A percentile compares a stretch with the other conserved stretches of the same genome.
phyloP scores from a whole-genome alignment of 345 rosid genomes.

The Cardamine occulta region DNA sequence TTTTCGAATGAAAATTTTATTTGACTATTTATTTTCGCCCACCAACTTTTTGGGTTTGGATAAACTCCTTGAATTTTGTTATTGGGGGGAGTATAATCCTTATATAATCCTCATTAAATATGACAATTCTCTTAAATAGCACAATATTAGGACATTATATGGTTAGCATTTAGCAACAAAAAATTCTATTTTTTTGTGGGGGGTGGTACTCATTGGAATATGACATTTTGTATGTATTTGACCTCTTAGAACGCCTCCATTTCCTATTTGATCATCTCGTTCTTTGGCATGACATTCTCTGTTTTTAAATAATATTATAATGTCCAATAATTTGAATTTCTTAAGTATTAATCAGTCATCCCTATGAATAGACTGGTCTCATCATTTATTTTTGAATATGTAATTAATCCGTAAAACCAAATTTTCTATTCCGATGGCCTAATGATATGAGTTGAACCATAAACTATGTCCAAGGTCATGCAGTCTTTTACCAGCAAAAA shows the following conservation, averaged over 20 bases:
- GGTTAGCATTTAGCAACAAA: too few species aligned
- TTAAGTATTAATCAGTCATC: constrained; percentile 28
- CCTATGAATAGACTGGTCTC: constrained; percentile 26
- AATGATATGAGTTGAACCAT: constrained; percentile 30
- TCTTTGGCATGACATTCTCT: background rate
- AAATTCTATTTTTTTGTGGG: too few species aligned
- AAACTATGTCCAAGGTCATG: constrained; percentile 33
- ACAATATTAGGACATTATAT: too few species aligned
- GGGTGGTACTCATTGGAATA: too few species aligned
- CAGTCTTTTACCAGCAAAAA: background rate
- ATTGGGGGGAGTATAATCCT: too few species aligned
- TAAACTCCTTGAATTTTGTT: too few species aligned
- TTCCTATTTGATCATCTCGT: constrained; percentile 28
- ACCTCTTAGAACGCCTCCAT: constrained; percentile 33
- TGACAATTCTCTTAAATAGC: too few species aligned
- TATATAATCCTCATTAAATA: too few species aligned
- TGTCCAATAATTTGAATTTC: constrained; percentile 26
- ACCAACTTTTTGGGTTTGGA: too few species aligned
- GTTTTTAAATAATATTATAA: background rate
- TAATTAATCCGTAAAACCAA: constrained; percentile 15
- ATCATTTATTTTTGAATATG: constrained; percentile 17
- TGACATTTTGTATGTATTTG: constrained; percentile 38
- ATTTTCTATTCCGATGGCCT: constrained; percentile 8
- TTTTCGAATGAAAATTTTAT: too few species aligned
- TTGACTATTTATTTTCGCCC: too few species aligned